Base-by-base conservation (phyloP, 768 basidiomycete species). In the Trametes punicea region DNA sequence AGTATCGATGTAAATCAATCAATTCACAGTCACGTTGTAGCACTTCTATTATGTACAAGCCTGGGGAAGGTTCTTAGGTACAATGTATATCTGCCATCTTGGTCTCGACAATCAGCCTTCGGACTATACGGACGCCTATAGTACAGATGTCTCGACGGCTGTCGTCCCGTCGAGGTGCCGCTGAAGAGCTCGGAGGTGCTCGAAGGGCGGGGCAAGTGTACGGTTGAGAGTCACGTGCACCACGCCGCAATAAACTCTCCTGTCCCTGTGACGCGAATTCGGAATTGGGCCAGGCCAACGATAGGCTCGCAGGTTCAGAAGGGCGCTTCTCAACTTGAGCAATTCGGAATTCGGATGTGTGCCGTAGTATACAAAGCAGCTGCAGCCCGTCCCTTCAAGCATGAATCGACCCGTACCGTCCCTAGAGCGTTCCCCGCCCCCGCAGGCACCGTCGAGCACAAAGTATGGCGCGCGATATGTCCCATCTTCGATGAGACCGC, bases 281-380 rank as follows among this genome's bases (percentile, higher is more conserved):
- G 56, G 65, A 68, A 66, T 68, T 64, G 33, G 34, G 26, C 42
- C 21, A 49, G 46, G 20, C 23, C 50, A 40, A 18, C 49, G 53
- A 52, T 59, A 51, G 57, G 54, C 36, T 26, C 33, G 41, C 41
- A 30, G n/a, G n/a, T n/a, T n/a, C n/a, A n/a, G n/a, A n/a, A n/a
- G 30, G 30, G 51, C 51, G 51, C 51, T 36, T 52, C 41, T 41
- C 6, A 20, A 25, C 36, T 33, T 42, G 13, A 31, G 63, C 59
- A 55, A 66, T 66, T 66, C 67, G 62, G 63, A 67, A 66, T 65
- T 67, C 63, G 54, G 44, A 55, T 51, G 38, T 38, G 40, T 20
- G 53, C 39, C 41, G 30, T 39, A 59, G 40, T 65, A 64, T 64
- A 67, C 64, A 65, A 46, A 41, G 40, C 40, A 20, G 40, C 40